Percentiles rank a stretch among this genome's conserved stretches.
These are phyloP conservation scores for Galeopsis tetrahit DNA, from an alignment of 257 asterid species.

Conservation along the genomic window DNA sequence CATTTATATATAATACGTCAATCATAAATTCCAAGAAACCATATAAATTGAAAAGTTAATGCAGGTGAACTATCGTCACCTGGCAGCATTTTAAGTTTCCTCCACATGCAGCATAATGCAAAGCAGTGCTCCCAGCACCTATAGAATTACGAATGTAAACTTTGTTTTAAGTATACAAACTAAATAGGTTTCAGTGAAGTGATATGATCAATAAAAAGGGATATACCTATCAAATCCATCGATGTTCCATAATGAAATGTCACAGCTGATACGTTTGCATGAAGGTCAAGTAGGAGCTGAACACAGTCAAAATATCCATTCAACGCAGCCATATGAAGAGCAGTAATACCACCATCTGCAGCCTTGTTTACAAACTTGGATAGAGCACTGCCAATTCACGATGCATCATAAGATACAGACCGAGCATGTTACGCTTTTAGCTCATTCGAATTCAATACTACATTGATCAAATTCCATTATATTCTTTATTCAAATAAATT, in stretches of 20 bases:
- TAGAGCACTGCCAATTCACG: slow-evolving; percentile 61
- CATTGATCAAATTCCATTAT: neutral
- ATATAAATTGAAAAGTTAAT: slow-evolving; percentile 10
- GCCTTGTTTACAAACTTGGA: slow-evolving; percentile 89
- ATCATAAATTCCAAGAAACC: slow-evolving; percentile 8
- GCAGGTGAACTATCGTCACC: slow-evolving; percentile 50
- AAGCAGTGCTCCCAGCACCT: slow-evolving; percentile 99
- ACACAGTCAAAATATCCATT: slow-evolving; percentile 96
- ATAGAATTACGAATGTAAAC: slow-evolving; percentile 21
- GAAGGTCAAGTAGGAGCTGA: slow-evolving; percentile 93
- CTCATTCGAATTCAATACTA: neutral
- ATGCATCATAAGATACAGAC: slow-evolving; percentile 12
- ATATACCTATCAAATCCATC: slow-evolving; percentile 90
- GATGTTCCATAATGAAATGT: slow-evolving; percentile 97
- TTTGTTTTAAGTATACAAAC: slow-evolving; percentile 8
- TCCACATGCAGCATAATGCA: slow-evolving; percentile 99
- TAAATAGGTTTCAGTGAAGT: slow-evolving; percentile 15
- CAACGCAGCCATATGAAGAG: slow-evolving; percentile 98
- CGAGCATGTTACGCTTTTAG: neutral
- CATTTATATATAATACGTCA: neutral
- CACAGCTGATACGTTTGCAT: slow-evolving; percentile 75
- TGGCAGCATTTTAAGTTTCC: slow-evolving; percentile 97
- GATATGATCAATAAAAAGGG: slow-evolving; percentile 6
- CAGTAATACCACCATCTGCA: slow-evolving; percentile 98
- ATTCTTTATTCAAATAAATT: neutral